These are phyloP conservation scores for Flaveria ramosissima DNA, from an alignment of 129 eudicot species.

Conservation along the genomic window DNA sequence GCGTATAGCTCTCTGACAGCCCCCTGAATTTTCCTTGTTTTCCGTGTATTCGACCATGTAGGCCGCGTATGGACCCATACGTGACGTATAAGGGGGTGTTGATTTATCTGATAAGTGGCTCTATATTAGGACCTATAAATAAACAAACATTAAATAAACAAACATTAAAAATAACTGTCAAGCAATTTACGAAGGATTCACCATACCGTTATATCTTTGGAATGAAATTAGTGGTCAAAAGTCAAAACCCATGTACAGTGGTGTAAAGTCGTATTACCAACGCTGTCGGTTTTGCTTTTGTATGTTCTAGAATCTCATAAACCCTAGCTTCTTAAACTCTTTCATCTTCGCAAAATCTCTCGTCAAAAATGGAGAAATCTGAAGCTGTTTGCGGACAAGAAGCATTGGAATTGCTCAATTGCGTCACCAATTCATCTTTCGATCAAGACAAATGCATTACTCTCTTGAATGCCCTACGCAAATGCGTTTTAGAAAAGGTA, in stretches of 20 bases:
- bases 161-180: too few species aligned
- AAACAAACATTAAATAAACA: too few species aligned
- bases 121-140: too few species aligned
- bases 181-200: too few species aligned
- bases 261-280: neutral
- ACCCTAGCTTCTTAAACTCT: conserved; percentile 26
- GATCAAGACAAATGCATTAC: conserved; percentile 63
- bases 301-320: conserved; percentile 7
- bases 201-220: too few species aligned
- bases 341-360: neutral
- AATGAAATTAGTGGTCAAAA: conserved; percentile 6
- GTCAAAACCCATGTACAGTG: conserved; percentile 7
- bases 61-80: too few species aligned
- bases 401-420: conserved; percentile 75
- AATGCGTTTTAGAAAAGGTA: conserved; percentile 71
- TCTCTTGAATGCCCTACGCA: conserved; percentile 60
- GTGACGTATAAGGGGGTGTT: too few species aligned
- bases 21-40: too few species aligned
- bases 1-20: too few species aligned
- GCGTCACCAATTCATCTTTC: conserved; percentile 53
- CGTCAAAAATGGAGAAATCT: conserved; percentile 36
- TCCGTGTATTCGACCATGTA: too few species aligned
- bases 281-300: conserved; percentile 14
- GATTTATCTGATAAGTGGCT: too few species aligned
- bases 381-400: conserved; percentile 63